These are phyloP conservation scores for Sonneratia alba DNA, from an alignment of 345 rosid species.

Conservation along the genomic window DNA sequence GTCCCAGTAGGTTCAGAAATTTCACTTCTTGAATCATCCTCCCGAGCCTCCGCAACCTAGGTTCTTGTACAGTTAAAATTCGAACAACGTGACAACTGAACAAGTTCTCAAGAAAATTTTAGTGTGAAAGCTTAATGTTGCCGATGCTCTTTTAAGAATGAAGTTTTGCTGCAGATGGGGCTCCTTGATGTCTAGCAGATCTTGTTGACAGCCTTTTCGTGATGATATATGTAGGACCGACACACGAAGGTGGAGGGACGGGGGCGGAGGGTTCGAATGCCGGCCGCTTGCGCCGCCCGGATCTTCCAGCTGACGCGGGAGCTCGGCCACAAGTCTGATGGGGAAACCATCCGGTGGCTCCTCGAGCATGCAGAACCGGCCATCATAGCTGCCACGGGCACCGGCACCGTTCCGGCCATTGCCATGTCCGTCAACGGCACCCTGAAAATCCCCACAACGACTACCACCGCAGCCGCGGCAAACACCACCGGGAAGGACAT, in stretches of 20 bases:
- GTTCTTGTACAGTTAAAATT: too few relatives aligned
- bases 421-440: slow-evolving; percentile 89
- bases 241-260: slow-evolving; percentile 93
- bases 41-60: too few relatives aligned
- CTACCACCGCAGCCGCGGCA: slow-evolving; percentile 14
- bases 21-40: slow-evolving; percentile 8
- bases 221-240: slow-evolving; percentile 34
- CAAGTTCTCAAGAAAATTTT: too few relatives aligned
- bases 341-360: slow-evolving; percentile 84
- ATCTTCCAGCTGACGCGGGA: slow-evolving; percentile 82
- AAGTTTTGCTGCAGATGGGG: too few relatives aligned
- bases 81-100: too few relatives aligned
- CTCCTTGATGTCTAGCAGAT: neutral
- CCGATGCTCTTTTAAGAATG: too few relatives aligned
- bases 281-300: slow-evolving; percentile 89
- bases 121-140: too few relatives aligned
- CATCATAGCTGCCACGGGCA: slow-evolving; percentile 77
- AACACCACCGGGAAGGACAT: slow-evolving; percentile 5
- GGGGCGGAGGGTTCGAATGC: slow-evolving; percentile 93
- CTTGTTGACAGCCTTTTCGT: neutral
- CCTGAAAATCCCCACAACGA: slow-evolving; percentile 70
- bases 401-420: slow-evolving; percentile 88
- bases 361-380: slow-evolving; percentile 84
- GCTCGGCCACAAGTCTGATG: slow-evolving; percentile 84
- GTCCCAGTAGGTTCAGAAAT: too few relatives aligned